These are phyloP conservation scores for Leishmania martiniquensis DNA, from an alignment of 208 protist species.

Conservation along the genomic window DNA sequence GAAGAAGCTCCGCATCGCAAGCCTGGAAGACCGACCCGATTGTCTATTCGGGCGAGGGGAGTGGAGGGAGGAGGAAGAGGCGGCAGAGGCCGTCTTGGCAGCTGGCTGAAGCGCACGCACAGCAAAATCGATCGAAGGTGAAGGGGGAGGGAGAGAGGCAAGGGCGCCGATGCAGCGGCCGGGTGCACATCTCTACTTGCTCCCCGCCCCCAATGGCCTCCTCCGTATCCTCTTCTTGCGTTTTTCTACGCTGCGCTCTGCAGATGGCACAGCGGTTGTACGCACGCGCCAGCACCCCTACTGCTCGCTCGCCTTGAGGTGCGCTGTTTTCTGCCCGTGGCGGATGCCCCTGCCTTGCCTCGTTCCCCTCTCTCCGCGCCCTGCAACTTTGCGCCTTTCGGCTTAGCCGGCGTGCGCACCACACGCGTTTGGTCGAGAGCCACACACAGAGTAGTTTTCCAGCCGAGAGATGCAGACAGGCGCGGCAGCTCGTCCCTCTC, in stretches of 20 bases:
- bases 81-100: conserved; percentile 5
- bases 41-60: background rate
- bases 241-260: background rate
- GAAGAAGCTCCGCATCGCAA: conserved; percentile 22
- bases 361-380: background rate
- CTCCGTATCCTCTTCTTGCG: background rate
- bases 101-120: background rate
- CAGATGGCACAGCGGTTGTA: background rate
- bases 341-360: background rate
- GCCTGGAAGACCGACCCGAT: conserved; percentile 50
- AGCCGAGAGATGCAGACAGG: background rate
- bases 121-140: background rate
- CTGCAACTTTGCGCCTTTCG: background rate
- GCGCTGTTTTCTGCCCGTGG: background rate
- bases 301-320: no score
- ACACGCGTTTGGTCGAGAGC: background rate
- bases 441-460: background rate
- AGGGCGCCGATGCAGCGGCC: background rate
- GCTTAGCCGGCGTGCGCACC: no score
- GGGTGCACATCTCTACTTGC: background rate
- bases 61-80: conserved; percentile 5
- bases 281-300: no score
- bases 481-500: background rate
- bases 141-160: no score
- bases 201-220: background rate